These are phyloP conservation scores for Komagataella pseudopastoris DNA, from an alignment of 805 yeast species.

Conservation along the genomic window DNA sequence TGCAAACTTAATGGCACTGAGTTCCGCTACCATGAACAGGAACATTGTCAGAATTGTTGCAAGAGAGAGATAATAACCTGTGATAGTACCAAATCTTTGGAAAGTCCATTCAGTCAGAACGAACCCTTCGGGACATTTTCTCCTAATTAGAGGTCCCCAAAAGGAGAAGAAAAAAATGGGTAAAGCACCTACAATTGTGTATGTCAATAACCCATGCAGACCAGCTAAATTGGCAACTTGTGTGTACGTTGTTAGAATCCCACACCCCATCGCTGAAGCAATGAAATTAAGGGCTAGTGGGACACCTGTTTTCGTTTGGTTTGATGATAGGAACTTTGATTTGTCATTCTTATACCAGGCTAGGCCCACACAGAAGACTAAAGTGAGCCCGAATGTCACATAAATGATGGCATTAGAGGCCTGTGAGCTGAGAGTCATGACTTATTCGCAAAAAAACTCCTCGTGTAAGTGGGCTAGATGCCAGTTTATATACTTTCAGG, in stretches of 20 bases:
- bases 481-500: neutral
- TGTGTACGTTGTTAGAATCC: constrained; percentile 74
- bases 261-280: constrained; percentile 83
- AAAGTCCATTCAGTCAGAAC: constrained; percentile 93
- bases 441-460: neutral
- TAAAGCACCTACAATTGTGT: constrained; percentile 64
- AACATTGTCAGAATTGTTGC: constrained; percentile 80
- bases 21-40: constrained; percentile 77
- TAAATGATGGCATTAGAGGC: constrained; percentile 52
- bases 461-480: neutral
- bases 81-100: constrained; percentile 57
- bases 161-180: constrained; percentile 79
- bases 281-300: constrained; percentile 82
- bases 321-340: constrained; percentile 56
- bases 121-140: constrained; percentile 78
- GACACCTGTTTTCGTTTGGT: constrained; percentile 66
- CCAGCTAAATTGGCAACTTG: constrained; percentile 81
- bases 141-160: constrained; percentile 70
- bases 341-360: constrained; percentile 45
- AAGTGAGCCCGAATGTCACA: constrained; percentile 39
- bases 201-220: constrained; percentile 74
- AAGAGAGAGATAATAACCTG: constrained; percentile 64
- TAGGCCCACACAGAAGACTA: constrained; percentile 38
- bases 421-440: constrained; percentile 15
- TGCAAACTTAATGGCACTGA: constrained; percentile 69